Conservation (phyloP, 2,329 filamentous ascomycete species). For the Hypoxylon sp. region DNA sequence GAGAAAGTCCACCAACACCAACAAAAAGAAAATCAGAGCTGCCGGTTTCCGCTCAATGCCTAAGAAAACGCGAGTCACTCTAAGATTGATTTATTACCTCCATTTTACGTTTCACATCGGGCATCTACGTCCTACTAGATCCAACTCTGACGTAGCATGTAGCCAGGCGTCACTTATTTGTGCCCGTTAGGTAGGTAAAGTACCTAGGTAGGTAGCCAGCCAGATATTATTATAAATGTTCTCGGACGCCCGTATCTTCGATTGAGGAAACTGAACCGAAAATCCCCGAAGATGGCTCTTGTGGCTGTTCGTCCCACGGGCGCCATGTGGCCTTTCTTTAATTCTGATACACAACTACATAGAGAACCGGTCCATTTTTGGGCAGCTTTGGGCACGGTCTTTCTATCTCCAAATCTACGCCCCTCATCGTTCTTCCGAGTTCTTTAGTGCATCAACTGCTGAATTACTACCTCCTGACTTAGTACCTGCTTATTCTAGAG, state of each 20-base stretch:
- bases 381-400: conserved; percentile 39
- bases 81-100: conserved; percentile 13
- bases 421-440: conserved; percentile 20
- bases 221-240: conserved; percentile 3
- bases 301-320: conserved; percentile 23
- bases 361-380: conserved; percentile 22
- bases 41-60: conserved; percentile 17
- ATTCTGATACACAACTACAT: conserved; percentile 30
- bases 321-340: conserved; percentile 17
- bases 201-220: conserved; percentile 12
- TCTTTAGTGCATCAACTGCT: conserved; percentile 12
- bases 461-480: conserved; percentile 6
- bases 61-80: not conserved
- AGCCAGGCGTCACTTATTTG: conserved; percentile 18
- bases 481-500: conserved; percentile 10
- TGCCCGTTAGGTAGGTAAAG: conserved; percentile 17
- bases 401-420: conserved; percentile 27
- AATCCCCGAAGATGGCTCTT: conserved; percentile 30
- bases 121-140: conserved; percentile 30
- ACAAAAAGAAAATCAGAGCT: conserved; percentile 27
- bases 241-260: conserved; percentile 11
- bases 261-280: conserved; percentile 22
- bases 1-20: conserved; percentile 19
- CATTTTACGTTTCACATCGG: conserved; percentile 22
- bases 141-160: conserved; percentile 22